Conservation (phyloP, 768 basidiomycete species). For the Hirschioporus abietinus region DNA sequence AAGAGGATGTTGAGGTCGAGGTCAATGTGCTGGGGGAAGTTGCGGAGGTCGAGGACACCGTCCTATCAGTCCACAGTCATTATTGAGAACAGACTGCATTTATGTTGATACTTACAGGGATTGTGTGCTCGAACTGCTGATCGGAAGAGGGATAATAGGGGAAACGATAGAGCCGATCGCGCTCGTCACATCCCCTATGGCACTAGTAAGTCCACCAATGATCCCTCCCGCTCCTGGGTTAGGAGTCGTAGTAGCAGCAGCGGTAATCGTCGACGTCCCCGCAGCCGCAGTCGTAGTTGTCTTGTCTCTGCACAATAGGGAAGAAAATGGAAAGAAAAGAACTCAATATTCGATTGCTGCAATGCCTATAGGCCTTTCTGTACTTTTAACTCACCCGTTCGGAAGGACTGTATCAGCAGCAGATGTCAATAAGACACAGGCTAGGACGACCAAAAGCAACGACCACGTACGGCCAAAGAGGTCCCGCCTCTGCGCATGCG, state of each 20-base stretch:
- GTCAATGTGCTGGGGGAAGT: conserved; percentile 5
- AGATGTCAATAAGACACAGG: background rate
- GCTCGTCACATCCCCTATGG: conserved; percentile 14
- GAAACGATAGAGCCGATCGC: conserved; percentile 15
- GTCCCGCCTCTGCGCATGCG: conserved; percentile 1
- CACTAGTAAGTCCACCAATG: conserved; percentile 14
- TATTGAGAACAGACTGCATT: conserved; percentile 6
- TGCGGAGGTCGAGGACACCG: conserved; percentile 2
- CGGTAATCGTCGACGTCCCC: background rate
- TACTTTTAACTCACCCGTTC: background rate
- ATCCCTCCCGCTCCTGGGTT: conserved; percentile 11
- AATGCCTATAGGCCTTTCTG: too few species aligned
- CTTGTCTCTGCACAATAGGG: background rate
- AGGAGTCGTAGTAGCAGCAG: conserved; percentile 1
- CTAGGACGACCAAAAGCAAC: background rate
- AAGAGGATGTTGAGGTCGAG: conserved; percentile 9
- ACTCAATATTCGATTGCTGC: background rate
- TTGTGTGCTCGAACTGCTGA: conserved; percentile 17
- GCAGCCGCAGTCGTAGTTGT: background rate
- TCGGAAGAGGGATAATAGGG: conserved; percentile 13
- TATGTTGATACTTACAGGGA: conserved; percentile 23
- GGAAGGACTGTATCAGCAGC: conserved; percentile 1
- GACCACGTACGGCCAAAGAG: background rate
- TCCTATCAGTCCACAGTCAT: conserved; percentile 21
- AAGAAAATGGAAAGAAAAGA: background rate